phyloP scores from a whole-genome alignment of 768 basidiomycete genomes.

The Lactifluus subvellereus region DNA sequence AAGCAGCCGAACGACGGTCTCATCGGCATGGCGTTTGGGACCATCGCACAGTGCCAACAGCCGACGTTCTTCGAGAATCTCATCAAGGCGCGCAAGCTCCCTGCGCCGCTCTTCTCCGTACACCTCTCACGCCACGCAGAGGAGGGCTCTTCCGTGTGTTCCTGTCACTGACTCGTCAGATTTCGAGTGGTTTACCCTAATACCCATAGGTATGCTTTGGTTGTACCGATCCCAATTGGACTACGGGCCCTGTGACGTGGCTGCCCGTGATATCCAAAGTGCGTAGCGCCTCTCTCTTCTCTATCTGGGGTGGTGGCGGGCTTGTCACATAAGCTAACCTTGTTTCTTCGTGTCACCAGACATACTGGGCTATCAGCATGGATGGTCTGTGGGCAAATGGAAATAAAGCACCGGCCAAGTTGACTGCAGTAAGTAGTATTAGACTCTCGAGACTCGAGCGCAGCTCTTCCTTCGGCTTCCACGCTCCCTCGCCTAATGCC shows the following conservation, averaged over 20 bases:
- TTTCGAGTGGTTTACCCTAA: not conserved
- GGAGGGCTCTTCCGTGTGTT: constrained; percentile 45
- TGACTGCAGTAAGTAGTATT: constrained; percentile 36
- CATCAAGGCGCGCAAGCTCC: constrained; percentile 37
- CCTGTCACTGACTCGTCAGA: not conserved
- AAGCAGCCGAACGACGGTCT: constrained; percentile 50
- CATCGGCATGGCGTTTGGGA: constrained; percentile 56
- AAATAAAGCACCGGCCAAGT: constrained; percentile 20
- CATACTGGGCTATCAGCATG: constrained; percentile 56
- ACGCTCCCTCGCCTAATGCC: not conserved
- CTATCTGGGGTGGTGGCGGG: not conserved
- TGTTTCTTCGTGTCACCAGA: constrained; percentile 31
- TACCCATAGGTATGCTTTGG: constrained; percentile 37
- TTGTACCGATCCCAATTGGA: constrained; percentile 37
- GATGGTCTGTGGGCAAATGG: constrained; percentile 38
- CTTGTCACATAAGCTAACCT: not conserved
- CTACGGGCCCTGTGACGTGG: constrained; percentile 35
- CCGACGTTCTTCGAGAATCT: constrained; percentile 64
- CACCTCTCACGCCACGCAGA: constrained; percentile 41
- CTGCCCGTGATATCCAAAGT: constrained; percentile 35
- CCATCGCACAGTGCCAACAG: constrained; percentile 41
- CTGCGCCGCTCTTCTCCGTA: constrained; percentile 51
- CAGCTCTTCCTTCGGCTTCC: not conserved
- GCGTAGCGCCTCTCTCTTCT: not conserved
- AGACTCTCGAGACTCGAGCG: too few relatives aligned